Base-by-base conservation (phyloP, 2,329 filamentous ascomycete genomes). In the Aspergillus melleus region DNA sequence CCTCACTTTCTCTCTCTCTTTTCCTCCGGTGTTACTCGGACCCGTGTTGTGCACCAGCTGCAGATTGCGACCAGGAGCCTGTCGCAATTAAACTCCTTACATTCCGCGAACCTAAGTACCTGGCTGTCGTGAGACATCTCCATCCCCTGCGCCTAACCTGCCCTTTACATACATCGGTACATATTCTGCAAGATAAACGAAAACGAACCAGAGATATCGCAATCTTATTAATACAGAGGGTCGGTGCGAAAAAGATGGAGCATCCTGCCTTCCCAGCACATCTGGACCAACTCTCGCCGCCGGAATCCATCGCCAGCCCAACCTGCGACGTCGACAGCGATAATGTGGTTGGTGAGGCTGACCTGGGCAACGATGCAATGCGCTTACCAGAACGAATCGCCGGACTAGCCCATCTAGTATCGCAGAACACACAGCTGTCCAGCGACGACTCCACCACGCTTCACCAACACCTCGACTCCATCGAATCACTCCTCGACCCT, bases 401-500 rank as follows among this genome's bases (percentile, higher is more conserved):
- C 49, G 71, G 72, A 53, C 63, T 79, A 14, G 71, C 74, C 2
- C 61, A 63, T 24, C 65, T 70, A 20, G 55, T 75, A n/a, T 68
- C 70, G 19, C 63, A 68, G 30, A 63, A 70, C 42, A 60, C 60
- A n/a, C 57, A 58, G 29, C 59, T 74, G 2, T 65, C 69, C 42
- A 65, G 70, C 62, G 59, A 61, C n/a, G 68, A 71, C 16, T 64
- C 73, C 14, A 67, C 65, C 12, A 64, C 67, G 14, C 68, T 79
- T 11, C 72, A 77, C 49, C 65, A 68, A 19, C 71, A 76, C 53
- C 71, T 79, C 24, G 74, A 77, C 49, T 70, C 68, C 47, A 73
- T 79, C 30, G 77, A 80, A 55, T 56, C 61, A 6, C 62, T 72
- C 26, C 61, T 73, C 6, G 68, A 74, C 50, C 66, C 67, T 14